phyloP scores from a whole-genome alignment of 202 grass and related monocot species.

The Brachypodium distachyon region DNA sequence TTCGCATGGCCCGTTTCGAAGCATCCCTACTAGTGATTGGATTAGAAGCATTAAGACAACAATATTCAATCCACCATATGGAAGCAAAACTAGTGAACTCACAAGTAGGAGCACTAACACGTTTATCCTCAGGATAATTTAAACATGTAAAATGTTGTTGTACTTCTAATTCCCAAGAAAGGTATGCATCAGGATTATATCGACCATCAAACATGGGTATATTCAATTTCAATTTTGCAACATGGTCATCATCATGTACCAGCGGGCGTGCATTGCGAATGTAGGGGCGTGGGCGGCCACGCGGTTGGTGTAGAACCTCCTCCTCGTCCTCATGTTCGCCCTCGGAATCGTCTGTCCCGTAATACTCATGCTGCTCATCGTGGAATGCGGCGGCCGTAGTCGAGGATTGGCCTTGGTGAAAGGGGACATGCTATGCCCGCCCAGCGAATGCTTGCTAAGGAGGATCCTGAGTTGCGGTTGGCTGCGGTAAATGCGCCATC shows the following conservation, averaged over 20 bases:
- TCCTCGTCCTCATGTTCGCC: too few relatives aligned
- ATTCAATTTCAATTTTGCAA: background rate
- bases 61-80: background rate
- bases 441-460: too few relatives aligned
- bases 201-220: background rate
- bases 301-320: too few relatives aligned
- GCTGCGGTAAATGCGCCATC: too few relatives aligned
- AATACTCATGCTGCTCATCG: too few relatives aligned
- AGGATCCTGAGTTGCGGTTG: too few relatives aligned
- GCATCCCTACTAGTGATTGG: background rate
- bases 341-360: too few relatives aligned
- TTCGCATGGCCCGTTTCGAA: background rate
- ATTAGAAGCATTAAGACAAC: background rate
- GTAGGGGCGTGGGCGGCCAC: too few relatives aligned
- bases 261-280: too few relatives aligned
- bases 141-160: background rate
- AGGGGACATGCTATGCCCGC: too few relatives aligned
- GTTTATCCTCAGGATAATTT: background rate
- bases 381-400: too few relatives aligned
- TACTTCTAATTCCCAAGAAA: background rate
- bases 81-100: background rate
- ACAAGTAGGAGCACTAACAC: background rate
- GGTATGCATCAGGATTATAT: background rate
- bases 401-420: too few relatives aligned
- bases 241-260: background rate